Conservation (phyloP, 768 basidiomycete species). For the Phlebiopsis flavidoalba region DNA sequence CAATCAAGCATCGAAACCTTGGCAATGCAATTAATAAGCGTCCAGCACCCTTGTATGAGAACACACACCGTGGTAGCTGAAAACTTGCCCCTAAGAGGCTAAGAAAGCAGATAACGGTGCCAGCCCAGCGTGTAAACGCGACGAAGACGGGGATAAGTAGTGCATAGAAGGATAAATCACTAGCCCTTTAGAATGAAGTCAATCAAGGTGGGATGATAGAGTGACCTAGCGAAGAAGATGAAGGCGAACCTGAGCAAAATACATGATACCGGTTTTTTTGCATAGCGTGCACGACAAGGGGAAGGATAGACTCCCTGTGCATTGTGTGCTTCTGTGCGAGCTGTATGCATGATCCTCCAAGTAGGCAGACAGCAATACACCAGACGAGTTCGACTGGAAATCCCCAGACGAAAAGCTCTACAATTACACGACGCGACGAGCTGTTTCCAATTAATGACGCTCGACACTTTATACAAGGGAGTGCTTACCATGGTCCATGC, state of each 20-base stretch:
- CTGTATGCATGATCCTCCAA: slow-evolving; percentile 18
- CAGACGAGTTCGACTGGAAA: slow-evolving; percentile 24
- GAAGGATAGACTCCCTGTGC: slow-evolving; percentile 16
- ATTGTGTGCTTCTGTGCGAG: slow-evolving; percentile 14
- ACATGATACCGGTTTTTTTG: slow-evolving; percentile 17
- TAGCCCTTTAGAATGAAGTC: slow-evolving; percentile 13
- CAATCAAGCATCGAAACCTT: slow-evolving; percentile 22
- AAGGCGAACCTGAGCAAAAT: slow-evolving; percentile 9
- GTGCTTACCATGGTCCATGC: slow-evolving; percentile 10
- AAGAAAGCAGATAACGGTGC: slow-evolving; percentile 17
- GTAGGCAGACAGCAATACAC: slow-evolving; percentile 25
- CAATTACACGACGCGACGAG: slow-evolving; percentile 21
- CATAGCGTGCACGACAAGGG: slow-evolving; percentile 21
- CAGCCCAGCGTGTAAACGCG: slow-evolving; percentile 20
- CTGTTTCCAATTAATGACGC: slow-evolving; percentile 8
- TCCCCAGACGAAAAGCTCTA: slow-evolving; percentile 26
- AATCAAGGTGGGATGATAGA: background rate
- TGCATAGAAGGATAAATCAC: slow-evolving; percentile 22
- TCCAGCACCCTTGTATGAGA: background rate
- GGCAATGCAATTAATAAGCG: background rate
- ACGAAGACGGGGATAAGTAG: slow-evolving; percentile 20
- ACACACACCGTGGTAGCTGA: slow-evolving; percentile 17
- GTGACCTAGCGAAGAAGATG: background rate
- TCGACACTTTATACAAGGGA: background rate
- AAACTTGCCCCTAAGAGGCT: slow-evolving; percentile 27